Evolutionary conservation across 345 rosid species (phyloP).

Genomic region (Populus davidiana): DNA sequence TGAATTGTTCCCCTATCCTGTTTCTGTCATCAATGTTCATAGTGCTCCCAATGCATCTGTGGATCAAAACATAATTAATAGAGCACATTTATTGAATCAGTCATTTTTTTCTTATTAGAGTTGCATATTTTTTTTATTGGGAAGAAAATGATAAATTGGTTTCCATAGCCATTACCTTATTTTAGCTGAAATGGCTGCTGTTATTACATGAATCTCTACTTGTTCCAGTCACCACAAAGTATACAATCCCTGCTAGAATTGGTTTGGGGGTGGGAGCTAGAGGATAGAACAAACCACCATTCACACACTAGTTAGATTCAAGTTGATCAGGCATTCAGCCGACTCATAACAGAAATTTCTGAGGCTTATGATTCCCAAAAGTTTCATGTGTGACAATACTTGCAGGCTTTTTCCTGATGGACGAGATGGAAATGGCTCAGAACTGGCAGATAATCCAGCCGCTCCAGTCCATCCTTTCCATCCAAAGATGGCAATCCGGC

Average conservation of each 20-base stretch:
- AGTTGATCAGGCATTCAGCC: neutral
- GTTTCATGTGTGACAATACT: neutral
- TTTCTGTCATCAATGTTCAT: neutral
- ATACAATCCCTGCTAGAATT: neutral
- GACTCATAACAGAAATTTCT: neutral
- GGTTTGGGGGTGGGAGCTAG: neutral
- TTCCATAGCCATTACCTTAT: neutral
- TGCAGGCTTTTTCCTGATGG: constrained; percentile 73
- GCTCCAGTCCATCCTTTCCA: constrained; percentile 91
- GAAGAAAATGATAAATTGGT: neutral
- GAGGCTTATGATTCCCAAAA: neutral
- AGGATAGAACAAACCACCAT: neutral
- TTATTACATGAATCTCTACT: neutral
- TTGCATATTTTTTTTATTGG: neutral
- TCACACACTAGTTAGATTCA: neutral
- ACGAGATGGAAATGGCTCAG: constrained; percentile 36
- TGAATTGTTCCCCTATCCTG: neutral
- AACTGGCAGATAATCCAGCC: constrained; percentile 54
- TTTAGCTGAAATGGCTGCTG: neutral
- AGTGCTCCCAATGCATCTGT: no score
- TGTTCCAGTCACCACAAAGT: neutral
- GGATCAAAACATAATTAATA: neutral
- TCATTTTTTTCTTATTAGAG: neutral
- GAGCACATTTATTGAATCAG: neutral
- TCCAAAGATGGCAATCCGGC: constrained; percentile 78